phyloP scores from a whole-genome alignment of 441 rosid genomes.

The Gossypium davidsonii region DNA sequence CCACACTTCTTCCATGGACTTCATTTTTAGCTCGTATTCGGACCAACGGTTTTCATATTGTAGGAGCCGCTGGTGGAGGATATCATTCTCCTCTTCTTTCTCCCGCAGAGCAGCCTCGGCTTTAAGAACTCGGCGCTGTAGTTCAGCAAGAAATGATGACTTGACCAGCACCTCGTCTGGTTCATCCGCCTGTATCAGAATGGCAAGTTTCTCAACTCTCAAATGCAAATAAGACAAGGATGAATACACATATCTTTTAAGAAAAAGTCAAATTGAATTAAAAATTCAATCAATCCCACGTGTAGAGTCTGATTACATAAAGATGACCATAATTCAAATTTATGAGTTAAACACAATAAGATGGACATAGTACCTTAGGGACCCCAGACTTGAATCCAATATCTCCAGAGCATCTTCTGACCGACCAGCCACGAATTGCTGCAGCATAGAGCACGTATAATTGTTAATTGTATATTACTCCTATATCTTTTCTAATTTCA shows the following conservation, averaged over 20 bases:
- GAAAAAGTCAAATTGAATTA: not conserved
- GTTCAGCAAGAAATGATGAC: slow-evolving; percentile 79
- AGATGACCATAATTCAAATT: not conserved
- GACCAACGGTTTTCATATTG: slow-evolving; percentile 97
- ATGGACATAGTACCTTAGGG: slow-evolving; percentile 40
- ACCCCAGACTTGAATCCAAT: slow-evolving; percentile 50
- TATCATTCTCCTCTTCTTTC: slow-evolving; percentile 94
- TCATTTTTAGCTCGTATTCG: slow-evolving; percentile 91
- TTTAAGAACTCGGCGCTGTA: slow-evolving; percentile 86
- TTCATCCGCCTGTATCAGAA: slow-evolving; percentile 43
- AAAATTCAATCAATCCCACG: not conserved
- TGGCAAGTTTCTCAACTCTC: slow-evolving; percentile 2
- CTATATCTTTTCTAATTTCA: not conserved
- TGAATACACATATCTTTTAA: not conserved
- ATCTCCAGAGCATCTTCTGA: slow-evolving; percentile 87
- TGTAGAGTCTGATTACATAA: not conserved
- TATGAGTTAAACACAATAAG: not conserved
- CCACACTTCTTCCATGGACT: slow-evolving; percentile 99
- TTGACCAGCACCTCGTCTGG: slow-evolving; percentile 83
- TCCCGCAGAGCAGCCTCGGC: slow-evolving; percentile 78
- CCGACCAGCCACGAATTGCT: slow-evolving; percentile 94
- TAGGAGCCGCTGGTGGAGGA: slow-evolving; percentile 85
- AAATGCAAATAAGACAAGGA: not conserved
- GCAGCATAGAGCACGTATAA: slow-evolving; percentile 19
- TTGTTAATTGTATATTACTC: not conserved